Conservation (phyloP, 2,329 filamentous ascomycete species). For the Drechslera avenae region DNA sequence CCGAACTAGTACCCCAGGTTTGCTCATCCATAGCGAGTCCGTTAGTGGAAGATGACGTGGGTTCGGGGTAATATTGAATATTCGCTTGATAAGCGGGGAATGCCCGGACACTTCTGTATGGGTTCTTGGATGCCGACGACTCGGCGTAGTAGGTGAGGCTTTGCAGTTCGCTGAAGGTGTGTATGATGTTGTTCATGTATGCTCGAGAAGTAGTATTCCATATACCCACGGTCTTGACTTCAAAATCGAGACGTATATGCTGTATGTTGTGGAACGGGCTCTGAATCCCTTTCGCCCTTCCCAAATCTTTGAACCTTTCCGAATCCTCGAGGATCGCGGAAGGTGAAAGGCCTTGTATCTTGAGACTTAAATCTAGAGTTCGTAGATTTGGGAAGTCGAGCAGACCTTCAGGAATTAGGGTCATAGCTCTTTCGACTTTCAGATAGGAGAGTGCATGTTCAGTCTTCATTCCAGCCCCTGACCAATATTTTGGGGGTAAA, state of each 20-base stretch:
- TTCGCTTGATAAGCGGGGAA: constrained; percentile 23
- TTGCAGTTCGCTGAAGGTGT: constrained; percentile 5
- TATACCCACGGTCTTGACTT: constrained; percentile 14
- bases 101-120: constrained; percentile 13
- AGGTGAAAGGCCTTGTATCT: not conserved
- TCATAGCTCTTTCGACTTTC: not conserved
- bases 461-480: not conserved
- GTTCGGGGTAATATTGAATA: constrained; percentile 18
- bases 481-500: too few species aligned
- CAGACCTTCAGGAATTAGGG: not conserved
- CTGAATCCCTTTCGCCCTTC: not conserved
- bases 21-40: not conserved
- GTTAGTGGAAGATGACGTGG: not conserved
- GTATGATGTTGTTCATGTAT: constrained; percentile 10
- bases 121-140: constrained; percentile 16
- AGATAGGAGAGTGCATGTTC: constrained; percentile 1
- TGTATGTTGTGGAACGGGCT: constrained; percentile 1
- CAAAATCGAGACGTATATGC: constrained; percentile 21
- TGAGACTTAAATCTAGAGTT: constrained; percentile 9
- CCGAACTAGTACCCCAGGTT: not conserved
- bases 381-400: not conserved
- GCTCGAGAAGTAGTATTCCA: constrained; percentile 5
- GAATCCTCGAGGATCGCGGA: not conserved
- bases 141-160: constrained; percentile 20
- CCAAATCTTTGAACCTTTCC: not conserved